These are phyloP conservation scores for Gossypium davidsonii DNA, from an alignment of 441 rosid genomes.

Conservation along the genomic window DNA sequence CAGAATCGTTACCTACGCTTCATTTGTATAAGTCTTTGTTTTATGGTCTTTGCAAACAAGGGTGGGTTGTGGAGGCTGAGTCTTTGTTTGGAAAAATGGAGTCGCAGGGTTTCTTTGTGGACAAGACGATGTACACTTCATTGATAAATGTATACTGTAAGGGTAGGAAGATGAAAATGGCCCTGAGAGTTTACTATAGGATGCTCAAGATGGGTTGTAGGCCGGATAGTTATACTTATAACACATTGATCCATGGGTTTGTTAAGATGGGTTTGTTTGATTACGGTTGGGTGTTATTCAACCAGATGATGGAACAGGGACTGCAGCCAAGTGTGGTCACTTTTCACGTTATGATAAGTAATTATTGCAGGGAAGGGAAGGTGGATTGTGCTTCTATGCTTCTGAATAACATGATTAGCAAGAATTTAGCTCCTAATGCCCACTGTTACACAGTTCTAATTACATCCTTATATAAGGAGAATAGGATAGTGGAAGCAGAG, in stretches of 20 bases:
- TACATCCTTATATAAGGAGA: conserved; percentile 39
- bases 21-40: conserved; percentile 49
- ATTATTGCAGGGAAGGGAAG: conserved; percentile 48
- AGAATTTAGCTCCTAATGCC: conserved; percentile 32
- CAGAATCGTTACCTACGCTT: conserved; percentile 33
- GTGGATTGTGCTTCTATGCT: conserved; percentile 42
- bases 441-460: conserved; percentile 53
- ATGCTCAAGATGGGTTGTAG: conserved; percentile 50
- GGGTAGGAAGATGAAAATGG: conserved; percentile 51
- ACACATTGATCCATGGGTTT: conserved; percentile 52
- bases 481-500: conserved; percentile 33
- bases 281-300: conserved; percentile 36
- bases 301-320: conserved; percentile 35
- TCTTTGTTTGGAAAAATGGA: conserved; percentile 46
- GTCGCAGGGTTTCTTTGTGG: conserved; percentile 40
- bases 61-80: conserved; percentile 44
- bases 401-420: conserved; percentile 26
- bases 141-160: conserved; percentile 43
- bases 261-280: conserved; percentile 39
- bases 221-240: conserved; percentile 33
- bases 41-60: conserved; percentile 50
- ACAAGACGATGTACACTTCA: conserved; percentile 48
- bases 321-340: conserved; percentile 36
- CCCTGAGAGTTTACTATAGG: conserved; percentile 41
- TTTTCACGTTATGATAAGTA: conserved; percentile 43